These are phyloP conservation scores for Pseudocercospora musae DNA, from an alignment of 2,329 filamentous ascomycete genomes.

Conservation along the genomic window DNA sequence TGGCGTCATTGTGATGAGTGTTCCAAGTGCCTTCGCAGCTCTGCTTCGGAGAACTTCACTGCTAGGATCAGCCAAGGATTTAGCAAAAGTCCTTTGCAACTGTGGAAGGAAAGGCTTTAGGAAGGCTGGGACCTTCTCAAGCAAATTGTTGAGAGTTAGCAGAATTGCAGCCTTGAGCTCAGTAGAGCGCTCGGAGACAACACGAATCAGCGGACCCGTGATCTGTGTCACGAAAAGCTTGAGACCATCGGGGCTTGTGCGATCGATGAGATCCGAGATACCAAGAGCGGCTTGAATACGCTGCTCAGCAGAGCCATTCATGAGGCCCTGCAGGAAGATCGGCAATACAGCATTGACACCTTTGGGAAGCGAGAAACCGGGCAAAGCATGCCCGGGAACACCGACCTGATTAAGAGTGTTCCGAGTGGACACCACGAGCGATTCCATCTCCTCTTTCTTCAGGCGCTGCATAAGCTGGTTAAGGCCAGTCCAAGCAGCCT, in stretches of 20 bases:
- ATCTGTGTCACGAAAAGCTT: slow-evolving; percentile 97
- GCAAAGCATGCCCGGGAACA: slow-evolving; percentile 75
- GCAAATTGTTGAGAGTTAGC: slow-evolving; percentile 85
- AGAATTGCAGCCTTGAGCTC: slow-evolving; percentile 96
- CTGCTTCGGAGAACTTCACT: slow-evolving; percentile 84
- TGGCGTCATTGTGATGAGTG: slow-evolving; percentile 90
- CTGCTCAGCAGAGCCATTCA: slow-evolving; percentile 93
- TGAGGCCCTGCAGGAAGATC: slow-evolving; percentile 94
- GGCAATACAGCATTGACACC: slow-evolving; percentile 94
- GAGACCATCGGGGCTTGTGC: slow-evolving; percentile 79
- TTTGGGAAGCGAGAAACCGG: slow-evolving; percentile 88
- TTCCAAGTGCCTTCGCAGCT: slow-evolving; percentile 90
- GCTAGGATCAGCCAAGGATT: slow-evolving; percentile 87
- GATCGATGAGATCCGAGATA: slow-evolving; percentile 93
- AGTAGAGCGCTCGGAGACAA: slow-evolving; percentile 91
- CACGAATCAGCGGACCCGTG: slow-evolving; percentile 93
- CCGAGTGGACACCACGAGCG: slow-evolving; percentile 78
- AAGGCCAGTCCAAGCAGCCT: slow-evolving; percentile 83
- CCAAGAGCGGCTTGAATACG: slow-evolving; percentile 86
- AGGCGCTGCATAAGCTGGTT: slow-evolving; percentile 83
- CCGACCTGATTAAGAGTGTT: slow-evolving; percentile 85
- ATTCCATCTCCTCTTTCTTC: slow-evolving; percentile 97
- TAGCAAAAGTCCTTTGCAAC: slow-evolving; percentile 93
- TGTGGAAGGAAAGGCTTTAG: slow-evolving; percentile 97
- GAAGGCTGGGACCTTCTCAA: slow-evolving; percentile 94